Evolutionary conservation across 1,284 basidiomycete species (phyloP), one percentile per base, ranked within the genome.

Genomic region (Golubevia sp.): DNA sequence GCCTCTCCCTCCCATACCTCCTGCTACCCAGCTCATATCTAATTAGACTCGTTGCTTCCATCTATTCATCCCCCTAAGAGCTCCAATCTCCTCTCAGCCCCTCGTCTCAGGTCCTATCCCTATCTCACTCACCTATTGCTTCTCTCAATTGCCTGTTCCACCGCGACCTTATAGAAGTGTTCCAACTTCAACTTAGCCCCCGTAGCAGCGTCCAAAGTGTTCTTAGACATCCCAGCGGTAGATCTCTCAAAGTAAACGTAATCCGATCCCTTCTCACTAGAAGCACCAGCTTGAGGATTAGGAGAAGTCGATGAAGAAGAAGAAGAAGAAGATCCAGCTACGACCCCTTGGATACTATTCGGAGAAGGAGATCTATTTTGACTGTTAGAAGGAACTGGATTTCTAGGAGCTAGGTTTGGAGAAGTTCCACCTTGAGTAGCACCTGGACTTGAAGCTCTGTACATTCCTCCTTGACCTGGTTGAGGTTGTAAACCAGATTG

Each of bases 131-230:
- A 92, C 91, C 93, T 88, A 59, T 90, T 88, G 80, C 94, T 95
- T 59, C 94, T 87, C 77, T 94, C 92, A 49, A 97, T 91, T 27
- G 94, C 93, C 62, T 92, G 89, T 84, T 95, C 92, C 26, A 97
- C 93, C 1, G 91, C 91, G 64, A 97, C 91, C 85, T 97, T 97
- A 88, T 99, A 99, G 85, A 91, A 97, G 67, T 96, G 92, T 85
- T 97, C 96, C 60, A 99, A 89, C 85, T 97, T 97, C 84, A 98
- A 89, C 85, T 98, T 97, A 30, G 96, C 94, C 21, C 92, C 92
- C 60, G 94, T 97, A 2, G 94, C 92, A 66, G 94, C 92, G 63
- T 95, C 93, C 61, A 94, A 88, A 48, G 93, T 92, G 77, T 92
- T 90, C 71, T 94, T 90, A 30, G 91, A 91, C 86, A 97, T 96